Evolutionary conservation across 495 filamentous ascomycete genomes (phyloP), one percentile per base, ranked within the genome.

Genomic region (Monascus purpureus): DNA sequence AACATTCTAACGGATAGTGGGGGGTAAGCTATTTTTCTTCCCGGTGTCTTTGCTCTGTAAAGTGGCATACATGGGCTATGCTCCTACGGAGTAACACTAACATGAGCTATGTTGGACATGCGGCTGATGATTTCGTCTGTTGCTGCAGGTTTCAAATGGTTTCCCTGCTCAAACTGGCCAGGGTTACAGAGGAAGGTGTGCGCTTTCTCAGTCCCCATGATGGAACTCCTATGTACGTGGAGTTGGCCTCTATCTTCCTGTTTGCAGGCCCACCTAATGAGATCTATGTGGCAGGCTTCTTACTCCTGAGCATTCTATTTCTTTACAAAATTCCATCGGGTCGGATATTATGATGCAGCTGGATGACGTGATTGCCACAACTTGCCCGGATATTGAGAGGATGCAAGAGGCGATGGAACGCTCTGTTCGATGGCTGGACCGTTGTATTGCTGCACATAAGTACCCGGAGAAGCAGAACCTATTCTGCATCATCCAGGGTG

Each of bases 261-360:
- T n/a, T n/a, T n/a, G n/a, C n/a, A n/a, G n/a, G n/a, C n/a, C n/a
- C n/a, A n/a, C n/a, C n/a, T n/a, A n/a, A n/a, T n/a, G n/a, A n/a
- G n/a, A n/a, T 13, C 14, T 18, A 4, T 31, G 7, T 23, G 8
- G 30, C 33, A 75, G 71, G 72, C 73, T 96, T 7, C 75, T 99
- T 8, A 96, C 92, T 0, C 90, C 90, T 3, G 90, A 99, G 51
- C 88, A 95, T 58, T 96, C 90, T 1, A 96, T 96, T 37, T 78
- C 80, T 14, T 71, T 99, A 12, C 90, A 99, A 49, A 95, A 96
- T 53, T 83, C 80, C 18, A 96, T 99, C 45, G 92, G 90, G 45
- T 90, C 83, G 32, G 90, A 99, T 61, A 96, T 99, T 45, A 93
- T 96, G 18, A 96, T 99, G 92, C 92, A 96, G 55, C 71, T 99